Conservation (phyloP, 2,329 filamentous ascomycete species). For the Clarireedia sp. region DNA sequence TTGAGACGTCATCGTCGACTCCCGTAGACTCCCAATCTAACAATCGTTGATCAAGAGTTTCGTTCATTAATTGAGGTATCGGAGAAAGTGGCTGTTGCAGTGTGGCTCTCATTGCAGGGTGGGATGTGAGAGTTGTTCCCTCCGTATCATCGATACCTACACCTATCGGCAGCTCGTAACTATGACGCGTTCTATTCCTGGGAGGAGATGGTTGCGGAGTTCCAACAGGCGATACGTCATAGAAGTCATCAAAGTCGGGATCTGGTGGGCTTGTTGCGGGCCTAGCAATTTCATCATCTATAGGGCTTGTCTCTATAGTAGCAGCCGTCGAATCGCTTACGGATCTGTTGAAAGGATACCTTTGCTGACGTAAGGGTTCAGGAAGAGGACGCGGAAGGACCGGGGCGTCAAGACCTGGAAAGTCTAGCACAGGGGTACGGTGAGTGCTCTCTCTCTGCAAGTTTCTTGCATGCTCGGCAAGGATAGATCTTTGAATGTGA, state of each 20-base stretch:
- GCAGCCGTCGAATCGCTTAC: slow-evolving; percentile 32
- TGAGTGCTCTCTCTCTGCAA: slow-evolving; percentile 25
- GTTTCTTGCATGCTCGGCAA: slow-evolving; percentile 24
- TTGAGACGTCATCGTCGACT: slow-evolving; percentile 4
- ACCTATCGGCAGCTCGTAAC: slow-evolving; percentile 22
- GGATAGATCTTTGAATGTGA: slow-evolving; percentile 29
- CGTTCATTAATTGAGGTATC: slow-evolving; percentile 17
- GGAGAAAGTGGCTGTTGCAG: slow-evolving; percentile 21
- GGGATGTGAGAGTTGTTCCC: neutral
- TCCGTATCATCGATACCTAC: slow-evolving; percentile 5
- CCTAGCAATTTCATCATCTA: slow-evolving; percentile 23
- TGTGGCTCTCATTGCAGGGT: slow-evolving; percentile 17
- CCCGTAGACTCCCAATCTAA: slow-evolving; percentile 14
- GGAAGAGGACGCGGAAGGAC: slow-evolving; percentile 20
- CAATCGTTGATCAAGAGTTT: slow-evolving; percentile 10
- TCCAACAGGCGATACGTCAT: slow-evolving; percentile 29
- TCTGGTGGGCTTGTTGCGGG: slow-evolving; percentile 29
- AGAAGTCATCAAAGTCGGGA: slow-evolving; percentile 15
- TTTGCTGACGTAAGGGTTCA: slow-evolving; percentile 20
- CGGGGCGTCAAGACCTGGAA: slow-evolving; percentile 19
- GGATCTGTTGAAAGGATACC: slow-evolving; percentile 29
- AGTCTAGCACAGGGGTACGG: slow-evolving; percentile 18
- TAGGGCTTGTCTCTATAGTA: slow-evolving; percentile 18
- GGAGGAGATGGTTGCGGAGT: slow-evolving; percentile 21
- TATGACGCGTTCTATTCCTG: slow-evolving; percentile 13